Conservation (phyloP, 768 basidiomycete species). For the Tylopilus balloui region DNA sequence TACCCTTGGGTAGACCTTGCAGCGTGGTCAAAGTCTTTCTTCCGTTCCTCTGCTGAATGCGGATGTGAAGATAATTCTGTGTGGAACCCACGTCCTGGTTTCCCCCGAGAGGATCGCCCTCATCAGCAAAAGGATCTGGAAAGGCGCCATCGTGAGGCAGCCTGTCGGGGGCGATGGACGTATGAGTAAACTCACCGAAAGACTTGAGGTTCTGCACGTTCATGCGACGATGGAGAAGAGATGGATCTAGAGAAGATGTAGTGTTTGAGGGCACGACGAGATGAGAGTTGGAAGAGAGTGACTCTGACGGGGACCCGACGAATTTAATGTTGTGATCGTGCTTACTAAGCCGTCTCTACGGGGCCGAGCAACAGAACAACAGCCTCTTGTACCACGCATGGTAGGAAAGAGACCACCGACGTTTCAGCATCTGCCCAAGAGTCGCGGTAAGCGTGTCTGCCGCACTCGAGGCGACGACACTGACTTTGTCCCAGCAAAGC, state of each 20-base stretch:
- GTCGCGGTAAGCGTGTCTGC: conserved; percentile 48
- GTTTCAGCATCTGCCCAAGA: conserved; percentile 61
- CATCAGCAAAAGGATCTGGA: conserved; percentile 94
- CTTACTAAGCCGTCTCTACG: conserved; percentile 23
- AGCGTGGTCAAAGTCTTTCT: conserved; percentile 97
- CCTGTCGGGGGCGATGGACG: background rate
- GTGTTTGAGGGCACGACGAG: conserved; percentile 35
- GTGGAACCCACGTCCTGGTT: conserved; percentile 75
- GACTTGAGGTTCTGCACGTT: conserved; percentile 89
- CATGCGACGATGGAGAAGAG: conserved; percentile 68
- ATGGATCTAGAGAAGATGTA: conserved; percentile 45
- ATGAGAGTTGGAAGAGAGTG: conserved; percentile 25
- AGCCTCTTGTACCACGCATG: background rate
- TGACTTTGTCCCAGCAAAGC: conserved; percentile 52
- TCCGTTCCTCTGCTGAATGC: conserved; percentile 99
- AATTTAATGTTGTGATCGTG: conserved; percentile 20
- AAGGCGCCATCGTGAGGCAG: conserved; percentile 14
- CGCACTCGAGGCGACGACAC: background rate
- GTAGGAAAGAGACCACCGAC: conserved; percentile 56
- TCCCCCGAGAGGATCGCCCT: conserved; percentile 76
- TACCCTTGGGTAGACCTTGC: conserved; percentile 90
- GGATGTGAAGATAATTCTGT: conserved; percentile 86
- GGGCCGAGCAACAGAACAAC: background rate
- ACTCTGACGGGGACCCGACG: conserved; percentile 10
- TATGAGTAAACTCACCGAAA: conserved; percentile 49